phyloP scores from a whole-genome alignment of 1,284 basidiomycete species.

The Phylloporus sp. region DNA sequence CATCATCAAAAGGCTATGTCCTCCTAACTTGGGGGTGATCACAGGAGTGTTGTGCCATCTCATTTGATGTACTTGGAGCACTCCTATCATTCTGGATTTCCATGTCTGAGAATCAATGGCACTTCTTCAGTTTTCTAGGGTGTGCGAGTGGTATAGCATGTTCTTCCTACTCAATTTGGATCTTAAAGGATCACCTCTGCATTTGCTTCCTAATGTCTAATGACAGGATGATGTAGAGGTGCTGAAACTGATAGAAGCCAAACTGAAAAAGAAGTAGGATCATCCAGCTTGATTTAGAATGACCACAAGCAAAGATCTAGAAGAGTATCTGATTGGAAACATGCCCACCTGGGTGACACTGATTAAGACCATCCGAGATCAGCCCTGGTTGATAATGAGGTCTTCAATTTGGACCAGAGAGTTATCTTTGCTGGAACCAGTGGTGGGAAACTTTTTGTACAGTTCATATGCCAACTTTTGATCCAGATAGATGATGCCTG shows the following conservation, averaged over 20 bases:
- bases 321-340: neutral
- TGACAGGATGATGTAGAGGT: neutral
- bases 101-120: constrained; percentile 8
- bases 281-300: no score
- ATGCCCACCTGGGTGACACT: neutral
- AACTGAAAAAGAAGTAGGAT: neutral
- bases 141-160: neutral
- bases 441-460: constrained; percentile 2
- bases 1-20: neutral
- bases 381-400: neutral
- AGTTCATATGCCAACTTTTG: constrained; percentile 5
- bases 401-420: neutral
- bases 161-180: constrained; percentile 2
- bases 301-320: neutral
- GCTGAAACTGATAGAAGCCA: neutral
- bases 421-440: neutral
- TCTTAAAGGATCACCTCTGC: neutral
- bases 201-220: neutral
- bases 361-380: neutral
- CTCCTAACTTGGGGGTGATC: constrained; percentile 1
- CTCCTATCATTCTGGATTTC: constrained; percentile 2
- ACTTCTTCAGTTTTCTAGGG: neutral
- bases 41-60: neutral
- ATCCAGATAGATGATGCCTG: neutral
- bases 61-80: neutral